Evolutionary conservation across 306 rosid genomes (phyloP), one percentile per base, ranked within the genome.

Genomic region (Prunus mume): DNA sequence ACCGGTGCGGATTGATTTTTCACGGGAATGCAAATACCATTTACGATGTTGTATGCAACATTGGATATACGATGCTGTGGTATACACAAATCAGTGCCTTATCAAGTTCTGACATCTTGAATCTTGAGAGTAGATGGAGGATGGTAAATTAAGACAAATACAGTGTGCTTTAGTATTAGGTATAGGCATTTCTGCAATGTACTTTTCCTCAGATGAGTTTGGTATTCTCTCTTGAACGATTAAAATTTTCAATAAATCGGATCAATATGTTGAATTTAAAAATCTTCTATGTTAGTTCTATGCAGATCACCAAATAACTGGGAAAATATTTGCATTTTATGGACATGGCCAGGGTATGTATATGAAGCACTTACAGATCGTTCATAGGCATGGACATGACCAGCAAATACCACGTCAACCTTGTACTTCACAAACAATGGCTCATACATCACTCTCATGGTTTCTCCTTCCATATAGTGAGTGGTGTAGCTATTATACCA

Each of bases 361-460:
- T 4, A 11, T 2, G 14, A 47, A 76, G 51, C 15, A 72, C 94
- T 86, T 84, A 91, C 96, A 12, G 97, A 87, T 75, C 97, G 83
- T 85, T 94, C 98, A 50, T 94, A 94, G 46, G 98, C 97, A 74
- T 91, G 98, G 28, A 94, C 98, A 73, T 94, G 98, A 63, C 98
- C 97, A 58, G 97, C 85, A 83, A 81, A 90, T 49, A 91, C 94
- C 30, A 94, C 83, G 52, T 94, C 98, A 6, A 94, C 96, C 83
- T 88, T 91, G 91, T 85, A 84, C 79, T 78, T 2, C 20, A 89
- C 95, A 71, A 94, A 91, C 93, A 88, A 88, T 14, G 79, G 27
- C 78, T 93, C 96, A 54, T 20, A 90, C 90, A 86, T 84, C 5
- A 88, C 96, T 86, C 97, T 88, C 94, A 91, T 91, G 77, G 89